These are phyloP conservation scores for Macroventuria anomochaeta DNA, from an alignment of 2,329 filamentous ascomycete genomes.

Conservation along the genomic window DNA sequence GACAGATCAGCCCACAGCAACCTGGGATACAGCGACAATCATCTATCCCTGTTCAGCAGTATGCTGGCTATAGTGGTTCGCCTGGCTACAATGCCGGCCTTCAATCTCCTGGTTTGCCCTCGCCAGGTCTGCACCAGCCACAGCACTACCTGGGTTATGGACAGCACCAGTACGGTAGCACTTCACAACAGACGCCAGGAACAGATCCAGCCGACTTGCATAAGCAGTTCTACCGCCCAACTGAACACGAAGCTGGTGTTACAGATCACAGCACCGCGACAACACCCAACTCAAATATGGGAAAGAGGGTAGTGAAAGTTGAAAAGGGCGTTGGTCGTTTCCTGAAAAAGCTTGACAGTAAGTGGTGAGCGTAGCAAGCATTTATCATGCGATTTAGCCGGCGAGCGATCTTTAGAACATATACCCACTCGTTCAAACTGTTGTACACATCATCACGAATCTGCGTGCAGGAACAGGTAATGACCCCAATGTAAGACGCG, in stretches of 20 bases:
- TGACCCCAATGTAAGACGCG: slow-evolving; percentile 15
- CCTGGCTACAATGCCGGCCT: slow-evolving; percentile 1
- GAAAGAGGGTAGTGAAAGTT: slow-evolving; percentile 69
- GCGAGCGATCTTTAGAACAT: not conserved
- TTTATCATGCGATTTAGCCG: slow-evolving; percentile 5
- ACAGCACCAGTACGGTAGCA: slow-evolving; percentile 58
- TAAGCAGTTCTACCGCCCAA: slow-evolving; percentile 73
- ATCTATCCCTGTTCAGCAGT: slow-evolving; percentile 36
- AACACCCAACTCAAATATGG: slow-evolving; percentile 60
- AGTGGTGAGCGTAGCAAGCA: slow-evolving; percentile 53
- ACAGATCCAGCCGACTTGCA: slow-evolving; percentile 64
- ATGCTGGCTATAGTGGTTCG: slow-evolving; percentile 1
- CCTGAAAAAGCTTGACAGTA: slow-evolving; percentile 80
- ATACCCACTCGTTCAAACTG: slow-evolving; percentile 10
- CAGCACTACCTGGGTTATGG: slow-evolving; percentile 60
- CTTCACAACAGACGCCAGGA: slow-evolving; percentile 38
- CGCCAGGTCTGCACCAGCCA: slow-evolving; percentile 49
- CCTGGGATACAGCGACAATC: slow-evolving; percentile 40
- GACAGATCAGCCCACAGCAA: slow-evolving; percentile 31
- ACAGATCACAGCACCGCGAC: slow-evolving; percentile 30
- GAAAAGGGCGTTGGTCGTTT: slow-evolving; percentile 75
- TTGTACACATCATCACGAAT: not conserved
- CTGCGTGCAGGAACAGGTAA: not conserved
- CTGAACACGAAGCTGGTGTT: slow-evolving; percentile 61
- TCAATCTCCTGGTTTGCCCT: slow-evolving; percentile 33